Evolutionary conservation across 805 yeast species (phyloP), one percentile per base, ranked within the genome.

Genomic region (Ogataea henricii): DNA sequence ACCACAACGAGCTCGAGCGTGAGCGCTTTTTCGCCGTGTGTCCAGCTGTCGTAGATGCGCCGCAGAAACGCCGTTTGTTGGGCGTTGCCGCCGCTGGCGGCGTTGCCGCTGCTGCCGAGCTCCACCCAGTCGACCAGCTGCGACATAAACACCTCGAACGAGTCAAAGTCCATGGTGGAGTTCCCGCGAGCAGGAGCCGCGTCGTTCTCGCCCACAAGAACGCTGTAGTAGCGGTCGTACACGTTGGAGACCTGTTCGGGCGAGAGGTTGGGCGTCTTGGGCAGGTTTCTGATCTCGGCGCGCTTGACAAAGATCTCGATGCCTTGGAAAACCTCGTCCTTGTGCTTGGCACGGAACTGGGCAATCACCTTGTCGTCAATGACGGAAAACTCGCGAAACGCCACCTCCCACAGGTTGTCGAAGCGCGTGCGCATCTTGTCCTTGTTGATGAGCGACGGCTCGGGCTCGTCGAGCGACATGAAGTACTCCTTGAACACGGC

Each of bases 291-390:
- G 34, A 94, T 65, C 65, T 94, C 97, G 0, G 97, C 89, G 48
- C 96, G 77, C 66, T 92, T 94, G 29, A 94, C 95, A 70, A 92
- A 92, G 1, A 83, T 76, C 56, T 94, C 96, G 52, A 92, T 89
- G 46, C 94, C 92, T 57, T 79, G 87, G 60, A 87, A 82, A 37
- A 94, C 92, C 38, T 83, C 80, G 55, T 83, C 82, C 65, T 90
- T 83, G 64, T 81, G 84, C 61, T 78, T 85, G 20, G 77, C 72
- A 45, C 98, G 78, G 58, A 83, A 85, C 48, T 78, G 85, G 18
- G 74, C 76, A 35, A 94, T 82, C 65, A 81, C 74, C 1, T 82
- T 84, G 49, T 91, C 96, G 26, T 89, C 83, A 18, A 94, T 78
- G 6, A 82, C 82, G 7, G 86, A 76, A 65, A 94, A 94, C 63